Conservation (phyloP, 2,329 filamentous ascomycete species). For the Ceratocystis albifundus region DNA sequence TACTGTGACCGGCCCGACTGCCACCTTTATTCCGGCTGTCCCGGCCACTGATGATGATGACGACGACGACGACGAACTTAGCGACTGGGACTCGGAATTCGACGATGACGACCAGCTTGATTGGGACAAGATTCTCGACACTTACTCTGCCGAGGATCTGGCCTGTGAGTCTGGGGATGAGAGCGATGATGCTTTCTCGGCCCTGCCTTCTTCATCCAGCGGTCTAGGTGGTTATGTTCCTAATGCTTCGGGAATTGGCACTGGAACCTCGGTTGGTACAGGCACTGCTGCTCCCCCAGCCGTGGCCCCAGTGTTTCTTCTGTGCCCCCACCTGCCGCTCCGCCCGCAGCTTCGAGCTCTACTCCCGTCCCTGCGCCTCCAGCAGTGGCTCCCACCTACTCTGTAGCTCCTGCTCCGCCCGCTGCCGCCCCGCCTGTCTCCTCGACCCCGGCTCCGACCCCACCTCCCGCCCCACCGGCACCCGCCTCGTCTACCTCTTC, state of each 20-base stretch:
- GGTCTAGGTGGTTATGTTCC: neutral
- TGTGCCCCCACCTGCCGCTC: neutral
- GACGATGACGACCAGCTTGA: conserved; percentile 18
- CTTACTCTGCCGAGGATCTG: conserved; percentile 1
- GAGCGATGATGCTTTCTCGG: neutral
- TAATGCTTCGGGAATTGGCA: neutral
- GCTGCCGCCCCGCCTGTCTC: neutral
- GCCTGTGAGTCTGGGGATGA: conserved; percentile 12
- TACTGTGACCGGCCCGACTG: neutral
- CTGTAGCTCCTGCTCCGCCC: neutral
- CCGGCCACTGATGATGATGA: neutral
- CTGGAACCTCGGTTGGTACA: neutral
- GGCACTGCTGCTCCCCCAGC: neutral
- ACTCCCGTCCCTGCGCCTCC: neutral
- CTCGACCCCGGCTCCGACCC: neutral
- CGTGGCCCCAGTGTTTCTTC: neutral
- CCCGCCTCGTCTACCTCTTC: neutral
- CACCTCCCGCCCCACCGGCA: neutral
- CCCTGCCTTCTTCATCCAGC: neutral
- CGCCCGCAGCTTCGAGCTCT: neutral
- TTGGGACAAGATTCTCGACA: conserved; percentile 15
- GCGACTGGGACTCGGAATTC: conserved; percentile 20
- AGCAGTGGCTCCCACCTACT: neutral
- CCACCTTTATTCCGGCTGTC: neutral
- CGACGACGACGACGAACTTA: conserved; percentile 6